Evolutionary conservation across 176 grass and related monocot species (phyloP), one percentile per base, ranked within the genome.

Genomic region (Raddia distichophylla): DNA sequence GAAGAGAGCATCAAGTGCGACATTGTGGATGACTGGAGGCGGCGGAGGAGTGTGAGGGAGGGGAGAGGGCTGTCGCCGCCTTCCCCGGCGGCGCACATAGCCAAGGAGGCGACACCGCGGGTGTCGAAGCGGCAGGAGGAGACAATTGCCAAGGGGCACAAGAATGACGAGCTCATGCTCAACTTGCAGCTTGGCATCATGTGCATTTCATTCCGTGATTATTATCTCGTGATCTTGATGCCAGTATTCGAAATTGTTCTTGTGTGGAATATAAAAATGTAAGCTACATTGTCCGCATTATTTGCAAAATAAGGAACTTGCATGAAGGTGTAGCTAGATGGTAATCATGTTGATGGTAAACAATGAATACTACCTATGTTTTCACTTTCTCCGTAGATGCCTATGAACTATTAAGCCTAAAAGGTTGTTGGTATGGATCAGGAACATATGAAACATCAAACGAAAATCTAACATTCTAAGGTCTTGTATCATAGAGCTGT

Each of bases 91-190:
- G 67, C 74, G 11, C 64, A 76, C 34, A 32, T 83, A 17, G 16
- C 63, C 60, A 77, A 69, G 16, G 67, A 55, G 35, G 78, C 57
- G 2, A 65, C 78, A 6, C 76, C 75, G 9, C 81, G 60, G 86
- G 43, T 50, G 12, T 51, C 71, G 20, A 98, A 82, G 86, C 82
- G 56, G 33, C 95, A 98, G 58, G 95, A 92, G 37, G 68, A 73
- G 18, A 91, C 90, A 73, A 98, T 98, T 75, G 86, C 84, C 43
- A 95, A 88, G 77, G 95, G 95, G 27, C 95, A 98, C 72, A 98
- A 95, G 82, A 95, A 93, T 79, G 95, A 93, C 75, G 95, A 98
- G 44, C 95, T 98, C 58, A 98, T 98, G 95, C 95, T 98, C 76
- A 98, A 95, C 77, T 81, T 98, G 82, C 95, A 98, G 65, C 92